phyloP scores from a whole-genome alignment of 768 basidiomycete species.

The Lenzites betulinus region DNA sequence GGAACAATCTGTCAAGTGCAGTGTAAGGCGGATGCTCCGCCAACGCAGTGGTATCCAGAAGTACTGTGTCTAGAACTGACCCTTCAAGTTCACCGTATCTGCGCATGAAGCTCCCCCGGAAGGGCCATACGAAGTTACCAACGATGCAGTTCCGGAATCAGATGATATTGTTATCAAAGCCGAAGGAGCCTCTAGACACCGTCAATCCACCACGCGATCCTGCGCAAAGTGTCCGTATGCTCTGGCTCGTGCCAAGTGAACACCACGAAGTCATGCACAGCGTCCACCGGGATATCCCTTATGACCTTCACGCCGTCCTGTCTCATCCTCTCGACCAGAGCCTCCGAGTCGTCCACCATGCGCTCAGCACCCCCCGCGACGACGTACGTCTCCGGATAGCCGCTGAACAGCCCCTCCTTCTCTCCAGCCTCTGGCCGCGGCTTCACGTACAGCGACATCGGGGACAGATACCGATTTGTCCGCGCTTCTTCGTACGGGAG shows the following conservation, averaged over 20 bases:
- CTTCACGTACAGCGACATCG: constrained; percentile 46
- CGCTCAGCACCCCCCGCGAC: constrained; percentile 58
- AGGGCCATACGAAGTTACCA: too few species aligned
- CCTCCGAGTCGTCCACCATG: constrained; percentile 52
- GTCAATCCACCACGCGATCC: constrained; percentile 17
- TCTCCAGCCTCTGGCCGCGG: too few species aligned
- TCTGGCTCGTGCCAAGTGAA: constrained; percentile 24
- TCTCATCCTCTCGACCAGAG: constrained; percentile 50
- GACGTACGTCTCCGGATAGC: constrained; percentile 64
- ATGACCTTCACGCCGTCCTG: constrained; percentile 51
- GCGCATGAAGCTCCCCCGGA: too few species aligned
- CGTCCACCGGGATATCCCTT: constrained; percentile 44
- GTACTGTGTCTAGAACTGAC: too few species aligned
- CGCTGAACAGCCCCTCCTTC: constrained; percentile 47
- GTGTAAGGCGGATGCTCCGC: too few species aligned
- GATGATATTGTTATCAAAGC: too few species aligned
- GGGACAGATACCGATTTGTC: constrained; percentile 58
- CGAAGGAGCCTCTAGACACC: too few species aligned
- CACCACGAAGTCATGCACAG: constrained; percentile 20
- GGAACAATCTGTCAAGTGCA: too few species aligned
- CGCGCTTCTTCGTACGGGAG: constrained; percentile 47
- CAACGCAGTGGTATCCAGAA: too few species aligned
- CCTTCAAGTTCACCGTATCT: too few species aligned
- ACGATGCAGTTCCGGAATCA: too few species aligned
- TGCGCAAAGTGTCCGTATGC: constrained; percentile 10